Evolutionary conservation across 1,139 yeast species (phyloP).

Genomic region (Geotrichum macrosporum): DNA sequence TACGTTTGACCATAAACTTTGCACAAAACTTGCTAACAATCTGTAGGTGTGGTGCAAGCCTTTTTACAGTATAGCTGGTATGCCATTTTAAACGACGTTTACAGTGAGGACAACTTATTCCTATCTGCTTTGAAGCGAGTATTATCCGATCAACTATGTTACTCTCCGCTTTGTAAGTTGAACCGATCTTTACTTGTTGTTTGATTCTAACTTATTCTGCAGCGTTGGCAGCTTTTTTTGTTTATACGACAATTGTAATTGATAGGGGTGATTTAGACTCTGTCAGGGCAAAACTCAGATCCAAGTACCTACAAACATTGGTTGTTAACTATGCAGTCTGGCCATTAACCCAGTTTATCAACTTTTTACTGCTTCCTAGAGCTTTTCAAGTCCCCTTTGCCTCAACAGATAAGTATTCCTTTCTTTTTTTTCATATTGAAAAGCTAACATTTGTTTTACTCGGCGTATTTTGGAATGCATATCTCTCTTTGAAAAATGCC

Average conservation of each 20-base stretch:
- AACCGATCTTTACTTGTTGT: conserved; percentile 4
- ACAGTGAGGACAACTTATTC: conserved; percentile 68
- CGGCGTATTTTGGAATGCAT: conserved; percentile 92
- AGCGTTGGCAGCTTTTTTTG: conserved; percentile 69
- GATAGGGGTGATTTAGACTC: conserved; percentile 70
- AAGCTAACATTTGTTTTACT: conserved; percentile 31
- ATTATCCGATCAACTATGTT: conserved; percentile 81
- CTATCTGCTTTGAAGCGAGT: conserved; percentile 82
- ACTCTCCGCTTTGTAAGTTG: conserved; percentile 61
- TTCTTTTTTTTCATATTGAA: background rate
- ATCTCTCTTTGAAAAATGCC: conserved; percentile 48
- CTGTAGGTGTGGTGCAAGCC: conserved; percentile 59
- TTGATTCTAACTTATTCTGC: background rate
- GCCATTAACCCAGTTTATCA: conserved; percentile 91
- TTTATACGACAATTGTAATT: conserved; percentile 75
- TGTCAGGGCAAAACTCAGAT: conserved; percentile 57
- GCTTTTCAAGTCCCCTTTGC: conserved; percentile 87
- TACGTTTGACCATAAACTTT: conserved; percentile 8
- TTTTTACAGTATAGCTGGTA: conserved; percentile 90
- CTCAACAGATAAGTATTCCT: conserved; percentile 46
- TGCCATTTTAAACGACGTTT: conserved; percentile 67
- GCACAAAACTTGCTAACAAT: background rate
- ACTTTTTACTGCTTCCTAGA: conserved; percentile 75
- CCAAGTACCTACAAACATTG: conserved; percentile 68
- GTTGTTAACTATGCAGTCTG: conserved; percentile 81